Evolutionary conservation across 371 early-diverging fungal species (phyloP).

Genomic region (Ordospora pajunii): DNA sequence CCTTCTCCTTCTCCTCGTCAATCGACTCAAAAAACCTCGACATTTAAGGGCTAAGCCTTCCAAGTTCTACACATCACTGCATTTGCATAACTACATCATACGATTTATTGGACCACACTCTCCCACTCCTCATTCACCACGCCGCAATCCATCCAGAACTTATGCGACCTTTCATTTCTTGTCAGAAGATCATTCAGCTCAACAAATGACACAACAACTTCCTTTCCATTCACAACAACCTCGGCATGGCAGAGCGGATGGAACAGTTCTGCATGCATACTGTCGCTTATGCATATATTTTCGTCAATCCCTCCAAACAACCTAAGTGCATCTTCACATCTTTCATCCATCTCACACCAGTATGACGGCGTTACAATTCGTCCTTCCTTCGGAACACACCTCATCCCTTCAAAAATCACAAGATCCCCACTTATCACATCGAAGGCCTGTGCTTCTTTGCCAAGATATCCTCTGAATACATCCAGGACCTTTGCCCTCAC

Average conservation of each 20-base stretch:
- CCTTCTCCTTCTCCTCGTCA: constrained; percentile 52
- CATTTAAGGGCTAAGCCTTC: not conserved
- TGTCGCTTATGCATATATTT: not conserved
- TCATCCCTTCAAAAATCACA: constrained; percentile 3
- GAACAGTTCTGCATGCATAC: not conserved
- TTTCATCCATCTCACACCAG: constrained; percentile 15
- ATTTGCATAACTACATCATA: not conserved
- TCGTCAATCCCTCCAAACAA: not conserved
- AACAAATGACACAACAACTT: not conserved
- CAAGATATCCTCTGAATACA: constrained; percentile 19
- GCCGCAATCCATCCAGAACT: constrained; percentile 31
- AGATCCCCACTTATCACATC: constrained; percentile 34
- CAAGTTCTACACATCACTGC: not conserved
- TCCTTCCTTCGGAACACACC: not conserved
- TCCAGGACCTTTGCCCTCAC: not conserved
- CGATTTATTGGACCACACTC: not conserved
- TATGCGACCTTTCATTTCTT: constrained; percentile 1
- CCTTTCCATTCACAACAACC: constrained; percentile 2
- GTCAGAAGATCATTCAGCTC: constrained; percentile 15
- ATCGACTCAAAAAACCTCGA: constrained; percentile 42
- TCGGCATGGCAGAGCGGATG: constrained; percentile 25
- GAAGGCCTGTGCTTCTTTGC: constrained; percentile 6
- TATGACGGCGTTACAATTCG: not conserved
- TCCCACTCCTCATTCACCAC: constrained; percentile 36
- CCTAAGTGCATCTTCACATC: not conserved